phyloP scores from a whole-genome alignment of 2,329 filamentous ascomycete genomes.

The Fusarium sp. region DNA sequence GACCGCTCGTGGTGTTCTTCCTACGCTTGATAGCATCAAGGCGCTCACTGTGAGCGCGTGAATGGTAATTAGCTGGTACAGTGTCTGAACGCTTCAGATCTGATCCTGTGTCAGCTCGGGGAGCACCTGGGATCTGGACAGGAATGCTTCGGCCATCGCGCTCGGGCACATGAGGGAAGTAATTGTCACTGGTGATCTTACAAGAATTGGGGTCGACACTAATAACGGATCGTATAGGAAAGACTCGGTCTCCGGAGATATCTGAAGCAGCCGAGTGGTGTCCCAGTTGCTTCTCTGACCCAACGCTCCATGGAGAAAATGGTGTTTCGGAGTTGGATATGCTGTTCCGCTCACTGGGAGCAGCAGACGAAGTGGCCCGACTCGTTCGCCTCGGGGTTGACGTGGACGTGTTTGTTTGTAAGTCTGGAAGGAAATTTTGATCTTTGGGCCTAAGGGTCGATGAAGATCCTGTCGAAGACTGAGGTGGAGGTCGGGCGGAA shows the following conservation, averaged over 20 bases:
- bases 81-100: conserved; percentile 48
- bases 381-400: conserved; percentile 21
- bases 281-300: conserved; percentile 57
- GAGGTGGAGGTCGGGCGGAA: conserved; percentile 11
- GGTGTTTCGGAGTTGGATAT: conserved; percentile 38
- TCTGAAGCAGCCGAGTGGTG: conserved; percentile 53
- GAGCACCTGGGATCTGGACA: conserved; percentile 47
- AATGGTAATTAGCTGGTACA: conserved; percentile 41
- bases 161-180: conserved; percentile 53
- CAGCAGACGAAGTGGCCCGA: conserved; percentile 33
- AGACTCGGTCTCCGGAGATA: conserved; percentile 71
- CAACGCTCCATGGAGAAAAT: conserved; percentile 58
- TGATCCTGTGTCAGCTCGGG: conserved; percentile 49
- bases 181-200: conserved; percentile 57
- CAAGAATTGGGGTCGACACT: conserved; percentile 71
- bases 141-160: conserved; percentile 50
- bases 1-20: conserved; percentile 54
- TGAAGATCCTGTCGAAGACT: conserved; percentile 30
- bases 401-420: conserved; percentile 12
- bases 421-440: conserved; percentile 7
- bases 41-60: conserved; percentile 38
- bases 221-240: conserved; percentile 84
- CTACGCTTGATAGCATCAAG: conserved; percentile 45
- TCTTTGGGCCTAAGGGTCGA: conserved; percentile 19
- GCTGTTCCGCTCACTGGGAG: conserved; percentile 40